phyloP scores from a whole-genome alignment of 1,139 yeast genomes.

The Hyphopichia burtonii region DNA sequence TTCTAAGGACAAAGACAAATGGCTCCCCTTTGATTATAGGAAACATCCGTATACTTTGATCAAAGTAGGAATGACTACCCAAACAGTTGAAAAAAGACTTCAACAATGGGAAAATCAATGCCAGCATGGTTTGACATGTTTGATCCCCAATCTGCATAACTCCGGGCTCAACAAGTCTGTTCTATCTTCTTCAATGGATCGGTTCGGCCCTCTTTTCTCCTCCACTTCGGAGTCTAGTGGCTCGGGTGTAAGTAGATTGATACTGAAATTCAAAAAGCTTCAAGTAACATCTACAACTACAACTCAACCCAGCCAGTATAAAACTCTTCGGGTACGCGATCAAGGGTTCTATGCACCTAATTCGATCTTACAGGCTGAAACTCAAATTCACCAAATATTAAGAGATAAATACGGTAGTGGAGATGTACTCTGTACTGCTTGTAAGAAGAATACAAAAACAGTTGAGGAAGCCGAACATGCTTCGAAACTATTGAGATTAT shows the following conservation, averaged over 20 bases:
- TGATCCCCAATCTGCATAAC: conserved; percentile 19
- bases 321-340: conserved; percentile 9
- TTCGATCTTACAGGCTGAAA: conserved; percentile 37
- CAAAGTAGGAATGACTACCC: conserved; percentile 59
- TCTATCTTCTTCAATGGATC: conserved; percentile 12
- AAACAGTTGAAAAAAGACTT: conserved; percentile 40
- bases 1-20: conserved; percentile 18
- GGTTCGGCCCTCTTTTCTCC: background rate
- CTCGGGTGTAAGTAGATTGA: background rate
- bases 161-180: background rate
- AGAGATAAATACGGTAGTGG: conserved; percentile 43
- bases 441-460: conserved; percentile 13
- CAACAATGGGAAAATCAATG: conserved; percentile 59
- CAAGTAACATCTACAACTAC: background rate
- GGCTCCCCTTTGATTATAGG: conserved; percentile 40
- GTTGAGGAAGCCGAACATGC: conserved; percentile 1
- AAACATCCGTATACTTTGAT: conserved; percentile 40
- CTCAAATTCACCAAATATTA: conserved; percentile 37
- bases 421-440: conserved; percentile 40
- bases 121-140: conserved; percentile 38
- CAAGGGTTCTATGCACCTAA: conserved; percentile 33
- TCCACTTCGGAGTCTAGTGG: background rate
- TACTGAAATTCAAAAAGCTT: background rate
- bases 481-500: background rate
- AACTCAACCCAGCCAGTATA: background rate